Conservation (phyloP, 148 eudicot species). For the Silene latifolia region DNA sequence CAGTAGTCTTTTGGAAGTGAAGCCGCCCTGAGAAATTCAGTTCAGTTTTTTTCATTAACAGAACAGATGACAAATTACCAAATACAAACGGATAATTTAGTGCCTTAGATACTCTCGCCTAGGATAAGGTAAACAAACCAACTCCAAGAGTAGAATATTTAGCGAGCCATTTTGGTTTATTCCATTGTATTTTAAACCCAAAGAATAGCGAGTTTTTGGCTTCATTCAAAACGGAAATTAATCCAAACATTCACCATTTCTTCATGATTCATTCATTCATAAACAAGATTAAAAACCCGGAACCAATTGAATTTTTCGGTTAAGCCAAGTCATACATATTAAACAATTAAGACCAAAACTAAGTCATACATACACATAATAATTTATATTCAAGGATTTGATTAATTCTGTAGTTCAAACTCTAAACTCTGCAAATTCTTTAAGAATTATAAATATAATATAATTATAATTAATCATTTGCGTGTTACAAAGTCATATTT, state of each 20-base stretch:
- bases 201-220: neutral
- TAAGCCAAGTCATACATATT: constrained; percentile 5
- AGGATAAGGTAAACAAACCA: neutral
- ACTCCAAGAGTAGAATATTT: too few species aligned
- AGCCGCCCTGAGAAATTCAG: constrained; percentile 54
- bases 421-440: neutral
- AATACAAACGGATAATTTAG: neutral
- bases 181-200: neutral
- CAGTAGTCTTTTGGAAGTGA: constrained; percentile 58
- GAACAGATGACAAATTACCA: neutral
- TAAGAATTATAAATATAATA: neutral
- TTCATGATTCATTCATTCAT: neutral
- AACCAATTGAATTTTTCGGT: neutral
- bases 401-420: constrained; percentile 1
- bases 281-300: neutral
- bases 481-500: neutral
- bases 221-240: neutral
- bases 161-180: too few species aligned
- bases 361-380: neutral
- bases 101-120: neutral
- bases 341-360: too few species aligned
- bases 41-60: neutral
- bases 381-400: neutral
- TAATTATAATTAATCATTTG: neutral
- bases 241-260: too few species aligned